Evolutionary conservation across 352 stramenopile genomes (phyloP).

Genomic region (Phytopythium aichiense): DNA sequence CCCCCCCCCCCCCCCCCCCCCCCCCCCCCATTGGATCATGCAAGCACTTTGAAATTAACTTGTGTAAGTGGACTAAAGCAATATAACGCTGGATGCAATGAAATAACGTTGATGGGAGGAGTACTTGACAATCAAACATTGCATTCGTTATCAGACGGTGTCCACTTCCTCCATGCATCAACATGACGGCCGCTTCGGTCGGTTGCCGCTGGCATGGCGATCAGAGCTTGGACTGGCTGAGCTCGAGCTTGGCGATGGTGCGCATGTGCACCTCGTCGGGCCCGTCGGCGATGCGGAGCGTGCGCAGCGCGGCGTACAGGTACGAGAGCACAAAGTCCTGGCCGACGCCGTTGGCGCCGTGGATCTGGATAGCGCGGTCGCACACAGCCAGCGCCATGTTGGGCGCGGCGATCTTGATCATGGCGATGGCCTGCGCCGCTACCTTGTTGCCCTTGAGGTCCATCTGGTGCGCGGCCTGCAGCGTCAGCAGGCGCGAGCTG

Average conservation of each 20-base stretch:
- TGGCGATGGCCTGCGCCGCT: constrained; percentile 90
- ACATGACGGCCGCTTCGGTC: too few relatives aligned
- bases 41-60: neutral
- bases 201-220: neutral
- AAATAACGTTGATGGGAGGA: too few relatives aligned
- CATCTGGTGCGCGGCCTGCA: constrained; percentile 89
- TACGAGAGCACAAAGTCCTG: constrained; percentile 93
- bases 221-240: constrained; percentile 55
- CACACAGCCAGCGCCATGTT: constrained; percentile 86
- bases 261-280: constrained; percentile 96
- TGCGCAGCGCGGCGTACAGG: constrained; percentile 88
- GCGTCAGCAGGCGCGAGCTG: constrained; percentile 81
- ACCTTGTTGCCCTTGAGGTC: constrained; percentile 82
- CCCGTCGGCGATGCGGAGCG: constrained; percentile 94
- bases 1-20: too few relatives aligned
- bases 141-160: too few relatives aligned
- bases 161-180: too few relatives aligned
- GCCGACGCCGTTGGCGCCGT: constrained; percentile 79
- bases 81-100: too few relatives aligned
- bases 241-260: constrained; percentile 92
- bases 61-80: neutral
- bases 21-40: neutral
- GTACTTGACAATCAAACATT: too few relatives aligned
- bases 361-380: constrained; percentile 90
- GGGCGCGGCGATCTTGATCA: constrained; percentile 97